Conservation (phyloP, 2,329 filamentous ascomycete genomes). For the Aspergillus ochraceus region DNA sequence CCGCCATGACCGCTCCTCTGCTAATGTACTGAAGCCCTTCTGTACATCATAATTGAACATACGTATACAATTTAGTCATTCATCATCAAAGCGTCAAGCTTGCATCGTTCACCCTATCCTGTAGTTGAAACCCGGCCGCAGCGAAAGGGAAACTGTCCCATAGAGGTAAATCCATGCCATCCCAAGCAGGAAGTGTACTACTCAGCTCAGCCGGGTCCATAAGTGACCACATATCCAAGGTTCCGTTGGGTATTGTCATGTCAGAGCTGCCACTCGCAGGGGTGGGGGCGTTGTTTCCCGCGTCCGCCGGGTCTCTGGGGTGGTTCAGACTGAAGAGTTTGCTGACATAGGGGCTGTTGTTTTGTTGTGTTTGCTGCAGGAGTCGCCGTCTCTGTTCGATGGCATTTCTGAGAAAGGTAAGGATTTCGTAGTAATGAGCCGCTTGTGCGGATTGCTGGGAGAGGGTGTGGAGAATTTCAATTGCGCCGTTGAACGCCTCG, state of each 20-base stretch:
- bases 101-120: background rate
- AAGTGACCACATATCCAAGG: constrained; percentile 18
- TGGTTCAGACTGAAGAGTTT: constrained; percentile 36
- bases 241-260: constrained; percentile 2
- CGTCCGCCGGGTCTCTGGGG: constrained; percentile 11
- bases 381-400: constrained; percentile 40
- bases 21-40: too few species aligned
- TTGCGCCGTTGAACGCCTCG: constrained; percentile 51
- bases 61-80: too few species aligned
- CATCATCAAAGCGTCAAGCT: background rate
- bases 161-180: constrained; percentile 34
- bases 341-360: constrained; percentile 36
- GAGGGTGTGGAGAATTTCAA: constrained; percentile 52
- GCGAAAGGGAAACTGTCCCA: constrained; percentile 40
- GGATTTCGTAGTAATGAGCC: constrained; percentile 58
- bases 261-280: constrained; percentile 6
- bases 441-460: constrained; percentile 56
- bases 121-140: constrained; percentile 15
- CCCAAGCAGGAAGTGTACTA: constrained; percentile 27
- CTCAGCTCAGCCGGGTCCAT: constrained; percentile 19
- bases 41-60: too few species aligned
- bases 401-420: constrained; percentile 49
- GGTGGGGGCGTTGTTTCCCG: constrained; percentile 2
- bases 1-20: too few species aligned
- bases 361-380: constrained; percentile 25